Conservation (phyloP, 805 yeast species). For the Candida coleopterorum region DNA sequence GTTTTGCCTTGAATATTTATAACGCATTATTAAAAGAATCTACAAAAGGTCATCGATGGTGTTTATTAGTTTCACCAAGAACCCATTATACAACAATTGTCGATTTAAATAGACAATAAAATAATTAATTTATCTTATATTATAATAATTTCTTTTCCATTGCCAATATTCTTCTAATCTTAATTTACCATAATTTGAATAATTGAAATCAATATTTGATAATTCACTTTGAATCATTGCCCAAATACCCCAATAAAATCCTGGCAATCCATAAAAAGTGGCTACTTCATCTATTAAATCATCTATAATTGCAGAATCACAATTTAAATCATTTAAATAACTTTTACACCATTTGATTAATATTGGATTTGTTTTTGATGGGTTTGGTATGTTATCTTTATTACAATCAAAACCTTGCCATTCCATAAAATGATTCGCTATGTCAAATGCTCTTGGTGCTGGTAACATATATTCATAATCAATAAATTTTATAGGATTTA, state of each 20-base stretch:
- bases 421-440: constrained; percentile 70
- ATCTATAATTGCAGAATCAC: constrained; percentile 30
- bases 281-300: constrained; percentile 51
- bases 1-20: constrained; percentile 72
- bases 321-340: constrained; percentile 45
- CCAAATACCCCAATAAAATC: constrained; percentile 85
- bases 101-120: constrained; percentile 57
- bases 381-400: constrained; percentile 52
- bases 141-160: constrained; percentile 45
- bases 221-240: constrained; percentile 67
- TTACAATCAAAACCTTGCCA: constrained; percentile 83
- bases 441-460: constrained; percentile 70
- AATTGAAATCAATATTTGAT: constrained; percentile 69
- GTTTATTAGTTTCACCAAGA: constrained; percentile 72
- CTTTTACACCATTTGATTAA: constrained; percentile 56
- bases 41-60: constrained; percentile 67
- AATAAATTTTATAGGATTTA: constrained; percentile 51
- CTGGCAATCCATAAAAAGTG: constrained; percentile 71
- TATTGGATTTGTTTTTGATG: constrained; percentile 36
- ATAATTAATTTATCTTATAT: too few species aligned
- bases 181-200: constrained; percentile 52
- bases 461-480: constrained; percentile 72
- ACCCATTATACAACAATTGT: constrained; percentile 54
- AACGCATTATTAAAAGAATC: constrained; percentile 71
- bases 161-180: constrained; percentile 65